Percentiles rank a stretch among this genome's conserved stretches.
Conservation (phyloP, 495 filamentous ascomycete genomes). For the Penicillium lagena region DNA sequence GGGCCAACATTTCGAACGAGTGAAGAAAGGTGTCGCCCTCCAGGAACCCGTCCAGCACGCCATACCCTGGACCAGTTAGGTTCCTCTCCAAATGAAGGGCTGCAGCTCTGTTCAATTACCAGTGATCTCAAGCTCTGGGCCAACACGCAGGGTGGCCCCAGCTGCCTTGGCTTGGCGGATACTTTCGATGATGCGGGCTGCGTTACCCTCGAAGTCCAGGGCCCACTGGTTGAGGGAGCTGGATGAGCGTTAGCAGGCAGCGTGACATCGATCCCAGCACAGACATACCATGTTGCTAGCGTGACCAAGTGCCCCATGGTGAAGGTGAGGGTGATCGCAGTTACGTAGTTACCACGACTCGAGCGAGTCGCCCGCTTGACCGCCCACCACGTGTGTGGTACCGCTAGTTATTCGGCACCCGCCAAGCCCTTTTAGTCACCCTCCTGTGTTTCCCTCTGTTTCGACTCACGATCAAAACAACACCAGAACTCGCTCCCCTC, state of each 20-base stretch:
- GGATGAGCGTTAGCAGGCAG: slow-evolving; percentile 5
- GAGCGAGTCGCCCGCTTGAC: too few species aligned
- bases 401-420: too few species aligned
- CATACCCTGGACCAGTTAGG: slow-evolving; percentile 50
- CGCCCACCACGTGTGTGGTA: too few species aligned
- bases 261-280: neutral
- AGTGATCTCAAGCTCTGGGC: slow-evolving; percentile 66
- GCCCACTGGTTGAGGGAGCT: slow-evolving; percentile 52
- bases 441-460: too few species aligned
- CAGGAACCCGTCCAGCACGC: slow-evolving; percentile 53
- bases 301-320: slow-evolving; percentile 37
- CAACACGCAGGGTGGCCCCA: slow-evolving; percentile 67
- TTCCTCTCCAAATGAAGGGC: slow-evolving; percentile 22
- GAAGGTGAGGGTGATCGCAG: neutral
- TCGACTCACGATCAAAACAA: too few species aligned
- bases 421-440: too few species aligned
- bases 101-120: slow-evolving; percentile 19
- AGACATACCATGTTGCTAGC: slow-evolving; percentile 31
- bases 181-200: slow-evolving; percentile 65
- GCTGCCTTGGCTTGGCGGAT: slow-evolving; percentile 64
- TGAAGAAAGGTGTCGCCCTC: slow-evolving; percentile 51
- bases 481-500: too few species aligned
- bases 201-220: slow-evolving; percentile 76
- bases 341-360: too few species aligned
- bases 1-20: slow-evolving; percentile 64